Percentiles rank a stretch among this genome's conserved stretches.
Evolutionary conservation across 2,329 filamentous ascomycete species (phyloP).

Genomic region (Teratosphaeria pseudoeucalypti): DNA sequence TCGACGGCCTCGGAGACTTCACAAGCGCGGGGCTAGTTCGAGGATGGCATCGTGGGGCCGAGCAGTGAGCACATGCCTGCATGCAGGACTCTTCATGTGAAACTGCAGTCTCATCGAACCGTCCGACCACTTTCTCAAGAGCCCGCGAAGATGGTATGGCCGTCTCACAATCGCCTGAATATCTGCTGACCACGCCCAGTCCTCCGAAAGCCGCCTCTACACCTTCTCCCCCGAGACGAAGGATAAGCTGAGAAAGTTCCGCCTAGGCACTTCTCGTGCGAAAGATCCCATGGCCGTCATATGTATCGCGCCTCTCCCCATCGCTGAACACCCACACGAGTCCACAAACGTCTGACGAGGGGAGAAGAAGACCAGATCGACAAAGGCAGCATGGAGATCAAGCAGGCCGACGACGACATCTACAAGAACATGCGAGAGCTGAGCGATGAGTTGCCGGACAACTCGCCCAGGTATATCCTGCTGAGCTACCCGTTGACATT

Average conservation of each 20-base stretch:
- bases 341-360: neutral
- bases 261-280: conserved; percentile 76
- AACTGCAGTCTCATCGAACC: neutral
- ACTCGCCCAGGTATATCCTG: conserved; percentile 79
- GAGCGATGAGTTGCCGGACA: conserved; percentile 81
- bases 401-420: conserved; percentile 66
- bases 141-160: neutral
- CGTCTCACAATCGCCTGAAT: neutral
- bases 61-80: neutral
- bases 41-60: neutral
- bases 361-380: conserved; percentile 67
- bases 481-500: conserved; percentile 84
- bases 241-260: conserved; percentile 86
- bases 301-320: conserved; percentile 54
- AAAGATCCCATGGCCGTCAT: conserved; percentile 85
- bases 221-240: conserved; percentile 86
- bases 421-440: conserved; percentile 76
- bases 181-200: conserved; percentile 19
- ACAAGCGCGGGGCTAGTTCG: neutral
- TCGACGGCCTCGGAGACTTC: neutral
- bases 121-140: neutral
- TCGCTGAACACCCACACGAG: neutral
- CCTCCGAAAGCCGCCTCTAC: conserved; percentile 82
- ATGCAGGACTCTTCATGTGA: neutral
- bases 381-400: conserved; percentile 80